A percentile compares a stretch with the other conserved stretches of the same genome.
Conservation (phyloP, 2,329 filamentous ascomycete species). For the Dothideomycetidae sp. region DNA sequence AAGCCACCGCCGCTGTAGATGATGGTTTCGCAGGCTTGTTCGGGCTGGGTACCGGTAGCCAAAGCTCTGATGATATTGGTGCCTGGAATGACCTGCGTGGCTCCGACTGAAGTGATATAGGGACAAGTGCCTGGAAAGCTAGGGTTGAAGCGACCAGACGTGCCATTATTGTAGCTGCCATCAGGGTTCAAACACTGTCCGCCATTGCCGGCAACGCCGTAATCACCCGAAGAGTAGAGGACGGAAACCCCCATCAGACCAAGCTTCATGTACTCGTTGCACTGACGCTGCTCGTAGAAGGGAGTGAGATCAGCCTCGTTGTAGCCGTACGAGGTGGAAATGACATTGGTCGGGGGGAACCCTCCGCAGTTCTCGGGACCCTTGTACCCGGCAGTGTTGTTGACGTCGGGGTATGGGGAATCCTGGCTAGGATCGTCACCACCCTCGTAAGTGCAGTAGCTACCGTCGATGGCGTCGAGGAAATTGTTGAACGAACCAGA, state of each 20-base stretch:
- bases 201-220: conserved; percentile 21
- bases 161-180: conserved; percentile 18
- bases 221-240: conserved; percentile 39
- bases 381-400: conserved; percentile 22
- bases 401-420: conserved; percentile 24
- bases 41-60: conserved; percentile 19
- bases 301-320: conserved; percentile 38
- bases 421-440: conserved; percentile 28
- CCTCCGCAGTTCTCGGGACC: conserved; percentile 33
- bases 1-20: conserved; percentile 37
- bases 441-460: conserved; percentile 29
- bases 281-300: conserved; percentile 39
- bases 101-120: conserved; percentile 39
- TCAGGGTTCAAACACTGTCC: conserved; percentile 29
- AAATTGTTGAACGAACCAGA: conserved; percentile 24
- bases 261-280: conserved; percentile 44
- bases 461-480: conserved; percentile 33
- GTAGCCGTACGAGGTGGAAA: conserved; percentile 41
- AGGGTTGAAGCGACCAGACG: conserved; percentile 30
- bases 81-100: conserved; percentile 32
- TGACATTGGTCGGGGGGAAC: conserved; percentile 36
- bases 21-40: conserved; percentile 33
- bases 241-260: conserved; percentile 39
- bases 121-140: conserved; percentile 34
- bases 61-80: conserved; percentile 24